These are phyloP conservation scores for Lachnellula arida DNA, from an alignment of 2,329 filamentous ascomycete species.

Conservation along the genomic window DNA sequence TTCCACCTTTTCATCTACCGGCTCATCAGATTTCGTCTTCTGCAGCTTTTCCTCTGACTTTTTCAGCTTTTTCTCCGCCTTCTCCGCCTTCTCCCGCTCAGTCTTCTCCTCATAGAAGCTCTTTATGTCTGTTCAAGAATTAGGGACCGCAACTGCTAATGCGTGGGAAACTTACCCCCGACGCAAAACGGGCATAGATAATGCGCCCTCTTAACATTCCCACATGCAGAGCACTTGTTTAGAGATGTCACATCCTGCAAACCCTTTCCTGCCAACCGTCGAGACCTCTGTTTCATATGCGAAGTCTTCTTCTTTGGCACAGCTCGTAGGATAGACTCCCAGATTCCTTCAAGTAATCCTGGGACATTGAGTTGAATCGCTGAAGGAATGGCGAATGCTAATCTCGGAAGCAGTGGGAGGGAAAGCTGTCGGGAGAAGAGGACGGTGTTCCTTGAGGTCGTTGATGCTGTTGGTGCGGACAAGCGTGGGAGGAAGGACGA, in stretches of 20 bases:
- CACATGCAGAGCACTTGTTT: slow-evolving; percentile 87
- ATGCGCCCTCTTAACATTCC: slow-evolving; percentile 82
- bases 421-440: slow-evolving; percentile 43
- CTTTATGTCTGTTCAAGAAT: slow-evolving; percentile 26
- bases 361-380: slow-evolving; percentile 58
- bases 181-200: slow-evolving; percentile 84
- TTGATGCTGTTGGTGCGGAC: slow-evolving; percentile 38
- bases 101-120: slow-evolving; percentile 1
- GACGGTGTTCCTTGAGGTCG: slow-evolving; percentile 40
- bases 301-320: slow-evolving; percentile 99
- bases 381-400: slow-evolving; percentile 55
- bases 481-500: slow-evolving; percentile 54
- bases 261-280: slow-evolving; percentile 93
- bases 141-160: slow-evolving; percentile 3
- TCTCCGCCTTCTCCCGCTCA: neutral
- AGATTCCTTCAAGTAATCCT: slow-evolving; percentile 72
- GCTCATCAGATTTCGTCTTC: slow-evolving; percentile 11
- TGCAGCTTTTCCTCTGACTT: too few species aligned
- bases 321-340: slow-evolving; percentile 86
- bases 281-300: slow-evolving; percentile 87
- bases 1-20: slow-evolving; percentile 5
- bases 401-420: slow-evolving; percentile 46
- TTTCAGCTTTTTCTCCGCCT: too few species aligned
- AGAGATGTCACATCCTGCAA: slow-evolving; percentile 84
- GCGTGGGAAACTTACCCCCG: slow-evolving; percentile 55